Base-by-base conservation (phyloP, 2,329 filamentous ascomycete species). In the Beauveria sp. region DNA sequence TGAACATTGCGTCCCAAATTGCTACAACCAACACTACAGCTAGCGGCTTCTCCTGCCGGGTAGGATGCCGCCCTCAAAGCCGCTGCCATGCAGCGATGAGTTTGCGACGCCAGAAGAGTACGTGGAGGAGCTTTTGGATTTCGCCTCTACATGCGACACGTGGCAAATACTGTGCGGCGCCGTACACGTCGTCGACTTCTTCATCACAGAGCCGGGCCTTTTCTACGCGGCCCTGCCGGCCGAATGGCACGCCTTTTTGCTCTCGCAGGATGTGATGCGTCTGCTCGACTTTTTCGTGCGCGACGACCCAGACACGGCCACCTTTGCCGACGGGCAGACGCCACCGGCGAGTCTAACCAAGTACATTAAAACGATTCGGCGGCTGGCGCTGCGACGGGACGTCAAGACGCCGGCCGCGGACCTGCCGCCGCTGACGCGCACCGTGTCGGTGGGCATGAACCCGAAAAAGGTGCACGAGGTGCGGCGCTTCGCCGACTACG, bases 181-280 rank as follows among this genome's bases (percentile, higher is more conserved):
- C n/a, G 90, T 98, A 1, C 95, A 99, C 71, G 93, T 99, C 65
- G 82, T 98, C 62, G 95, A 99, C 73, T 98, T 99, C 75, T 91
- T 97, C 76, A 97, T 92, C 2, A 85, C 86, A 48, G 85, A 91
- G 53, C 90, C 91, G 5, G 89, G 91, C 65, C 81, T 97, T 0
- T 99, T 96, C 72, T 84, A 88, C 58, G 80, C 83, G 1, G 83
- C 93, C 1, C 75, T 99, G 1, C 90, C 92, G 0, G 72, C 82
- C 64, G 87, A 92, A 73, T 99, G 95, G 95, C 85, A 90, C 65
- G 71, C 79, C 0, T 98, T 92, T 76, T 87, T 98, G 66, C 76
- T 88, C 42, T 75, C 81, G 20, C 84, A 85, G 69, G 84, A 89
- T 56, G 83, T 92, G 8, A 88, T 91, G 80, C 83, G 85, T 60